These are phyloP conservation scores for Mycena chlorophos DNA, from an alignment of 768 basidiomycete species.

Conservation along the genomic window DNA sequence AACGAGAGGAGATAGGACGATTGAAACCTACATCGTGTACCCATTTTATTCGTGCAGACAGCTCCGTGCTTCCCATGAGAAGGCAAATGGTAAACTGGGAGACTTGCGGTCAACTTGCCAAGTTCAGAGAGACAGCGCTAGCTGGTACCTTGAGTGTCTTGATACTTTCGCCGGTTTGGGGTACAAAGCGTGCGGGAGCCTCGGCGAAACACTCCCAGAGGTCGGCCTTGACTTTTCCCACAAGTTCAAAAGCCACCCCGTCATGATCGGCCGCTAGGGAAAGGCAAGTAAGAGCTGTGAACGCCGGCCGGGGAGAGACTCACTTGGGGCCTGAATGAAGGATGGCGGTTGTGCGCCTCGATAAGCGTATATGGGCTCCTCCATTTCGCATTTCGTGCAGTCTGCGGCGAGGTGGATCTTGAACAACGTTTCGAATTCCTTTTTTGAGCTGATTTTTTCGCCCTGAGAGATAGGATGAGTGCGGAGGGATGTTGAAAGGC, in stretches of 20 bases:
- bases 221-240: not conserved
- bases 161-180: not conserved
- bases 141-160: not conserved
- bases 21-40: not conserved
- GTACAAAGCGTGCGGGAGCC: not conserved
- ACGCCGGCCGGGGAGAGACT: not conserved
- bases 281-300: not conserved
- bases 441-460: not conserved
- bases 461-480: not conserved
- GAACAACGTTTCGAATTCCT: not conserved
- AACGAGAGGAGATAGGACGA: not conserved
- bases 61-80: not conserved
- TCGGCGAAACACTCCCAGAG: not conserved
- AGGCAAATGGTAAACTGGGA: not conserved
- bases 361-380: not conserved
- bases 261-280: not conserved
- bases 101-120: not conserved
- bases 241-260: not conserved
- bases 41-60: not conserved
- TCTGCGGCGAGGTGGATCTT: not conserved
- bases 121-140: not conserved
- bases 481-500: not conserved
- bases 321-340: not conserved
- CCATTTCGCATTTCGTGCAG: not conserved
- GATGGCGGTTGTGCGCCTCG: not conserved